Conservation (phyloP, 2,329 filamentous ascomycete genomes). For the Exophiala phaeomuriformis region DNA sequence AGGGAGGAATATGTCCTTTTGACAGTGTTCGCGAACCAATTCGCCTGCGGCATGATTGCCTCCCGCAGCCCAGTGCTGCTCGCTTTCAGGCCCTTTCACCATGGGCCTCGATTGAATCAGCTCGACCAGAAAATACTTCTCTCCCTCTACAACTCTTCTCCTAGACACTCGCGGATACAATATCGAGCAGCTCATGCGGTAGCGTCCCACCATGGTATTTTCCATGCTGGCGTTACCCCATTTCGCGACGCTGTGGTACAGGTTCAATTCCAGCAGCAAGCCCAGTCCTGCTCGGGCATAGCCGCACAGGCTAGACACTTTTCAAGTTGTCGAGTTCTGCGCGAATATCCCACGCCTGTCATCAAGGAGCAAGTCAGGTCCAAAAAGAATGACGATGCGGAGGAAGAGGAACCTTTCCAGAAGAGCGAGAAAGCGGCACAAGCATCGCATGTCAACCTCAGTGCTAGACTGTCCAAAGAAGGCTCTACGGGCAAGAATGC, state of each 20-base stretch:
- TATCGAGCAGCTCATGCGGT: neutral
- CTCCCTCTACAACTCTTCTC: slow-evolving; percentile 26
- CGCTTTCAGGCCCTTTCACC: slow-evolving; percentile 24
- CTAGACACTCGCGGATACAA: slow-evolving; percentile 26
- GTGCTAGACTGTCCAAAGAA: slow-evolving; percentile 79
- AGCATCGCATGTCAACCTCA: slow-evolving; percentile 82
- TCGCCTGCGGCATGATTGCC: slow-evolving; percentile 27
- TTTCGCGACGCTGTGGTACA: neutral
- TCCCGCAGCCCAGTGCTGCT: slow-evolving; percentile 40
- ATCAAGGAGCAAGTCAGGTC: slow-evolving; percentile 24
- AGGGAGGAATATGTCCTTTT: slow-evolving; percentile 4
- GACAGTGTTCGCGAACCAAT: neutral
- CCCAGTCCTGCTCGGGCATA: slow-evolving; percentile 3
- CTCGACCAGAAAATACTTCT: slow-evolving; percentile 26
- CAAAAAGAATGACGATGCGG: slow-evolving; percentile 48
- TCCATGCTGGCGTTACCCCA: neutral
- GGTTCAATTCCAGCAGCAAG: neutral
- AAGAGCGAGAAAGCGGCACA: slow-evolving; percentile 76
- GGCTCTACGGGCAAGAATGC: slow-evolving; percentile 51
- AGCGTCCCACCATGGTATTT: neutral
- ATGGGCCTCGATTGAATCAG: slow-evolving; percentile 18
- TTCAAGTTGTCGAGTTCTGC: slow-evolving; percentile 13
- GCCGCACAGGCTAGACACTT: slow-evolving; percentile 15
- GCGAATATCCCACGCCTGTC: slow-evolving; percentile 22
- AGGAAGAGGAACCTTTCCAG: slow-evolving; percentile 46